Conservation (phyloP, 768 basidiomycete species). For the Rhodotorula toruloides region DNA sequence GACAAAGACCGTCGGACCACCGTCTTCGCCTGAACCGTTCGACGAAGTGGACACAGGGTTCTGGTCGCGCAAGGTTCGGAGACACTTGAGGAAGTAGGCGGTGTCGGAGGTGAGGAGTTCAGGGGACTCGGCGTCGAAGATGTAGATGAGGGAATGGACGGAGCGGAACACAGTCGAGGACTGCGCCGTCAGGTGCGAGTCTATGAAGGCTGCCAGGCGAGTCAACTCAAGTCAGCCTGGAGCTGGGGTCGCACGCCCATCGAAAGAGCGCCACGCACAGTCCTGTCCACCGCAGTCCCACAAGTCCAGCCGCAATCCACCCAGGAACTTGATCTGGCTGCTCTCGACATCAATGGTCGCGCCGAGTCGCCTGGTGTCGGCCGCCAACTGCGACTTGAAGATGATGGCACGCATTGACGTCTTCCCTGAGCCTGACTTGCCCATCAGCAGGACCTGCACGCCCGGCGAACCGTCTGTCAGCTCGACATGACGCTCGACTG, state of each 20-base stretch:
- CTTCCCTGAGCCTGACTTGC: slow-evolving; percentile 66
- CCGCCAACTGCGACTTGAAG: slow-evolving; percentile 92
- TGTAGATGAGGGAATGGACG: slow-evolving; percentile 96
- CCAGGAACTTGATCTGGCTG: slow-evolving; percentile 93
- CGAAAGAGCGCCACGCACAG: slow-evolving; percentile 24
- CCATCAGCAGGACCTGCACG: slow-evolving; percentile 88
- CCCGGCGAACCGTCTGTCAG: too few species aligned
- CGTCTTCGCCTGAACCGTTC: not conserved
- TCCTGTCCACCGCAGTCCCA: slow-evolving; percentile 99
- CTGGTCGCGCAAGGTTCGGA: slow-evolving; percentile 65
- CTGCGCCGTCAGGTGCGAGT: slow-evolving; percentile 86
- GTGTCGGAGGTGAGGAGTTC: slow-evolving; percentile 75
- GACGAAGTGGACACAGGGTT: slow-evolving; percentile 10
- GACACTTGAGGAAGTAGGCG: slow-evolving; percentile 84
- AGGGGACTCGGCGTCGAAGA: slow-evolving; percentile 86
- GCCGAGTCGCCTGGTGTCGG: slow-evolving; percentile 80
- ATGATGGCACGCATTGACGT: slow-evolving; percentile 99
- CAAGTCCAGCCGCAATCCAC: slow-evolving; percentile 87
- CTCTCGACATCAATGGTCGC: slow-evolving; percentile 98
- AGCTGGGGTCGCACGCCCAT: not conserved
- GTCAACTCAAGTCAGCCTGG: not conserved
- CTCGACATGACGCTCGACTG: too few species aligned
- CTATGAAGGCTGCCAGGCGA: slow-evolving; percentile 69
- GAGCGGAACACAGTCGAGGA: slow-evolving; percentile 92
- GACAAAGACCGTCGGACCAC: slow-evolving; percentile 75